Percentiles rank a stretch among this genome's conserved stretches.
These are phyloP conservation scores for Fallopia convolvulus DNA, from an alignment of 148 eudicot genomes.

Conservation along the genomic window DNA sequence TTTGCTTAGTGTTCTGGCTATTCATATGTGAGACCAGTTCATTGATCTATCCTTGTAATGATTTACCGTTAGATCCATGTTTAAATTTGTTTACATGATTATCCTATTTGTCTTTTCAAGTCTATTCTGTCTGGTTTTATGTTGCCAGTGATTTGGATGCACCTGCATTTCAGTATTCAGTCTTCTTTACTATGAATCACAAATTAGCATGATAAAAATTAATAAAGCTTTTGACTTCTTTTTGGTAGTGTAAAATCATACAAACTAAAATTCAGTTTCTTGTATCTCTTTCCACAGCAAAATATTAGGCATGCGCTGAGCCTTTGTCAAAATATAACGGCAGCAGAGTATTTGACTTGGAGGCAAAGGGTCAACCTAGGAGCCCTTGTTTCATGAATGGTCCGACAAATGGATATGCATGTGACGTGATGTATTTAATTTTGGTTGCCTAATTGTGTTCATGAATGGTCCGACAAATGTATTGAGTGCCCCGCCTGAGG, in stretches of 20 bases:
- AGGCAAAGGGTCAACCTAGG: conserved; percentile 41
- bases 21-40: no score
- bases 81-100: no score
- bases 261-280: neutral
- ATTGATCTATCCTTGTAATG: no score
- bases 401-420: conserved; percentile 39
- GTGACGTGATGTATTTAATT: conserved; percentile 36
- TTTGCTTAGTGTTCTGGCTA: no score
- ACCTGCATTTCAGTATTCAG: no score
- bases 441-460: neutral
- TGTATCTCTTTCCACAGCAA: conserved; percentile 27
- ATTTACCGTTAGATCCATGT: no score
- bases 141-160: no score
- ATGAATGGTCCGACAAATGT: no score
- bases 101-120: no score
- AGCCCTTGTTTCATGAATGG: conserved; percentile 71
- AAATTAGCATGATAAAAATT: neutral
- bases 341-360: conserved; percentile 35
- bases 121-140: no score
- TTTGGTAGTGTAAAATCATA: neutral
- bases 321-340: conserved; percentile 35
- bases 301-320: conserved; percentile 34
- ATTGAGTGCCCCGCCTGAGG: no score
- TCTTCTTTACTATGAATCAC: neutral
- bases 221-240: no score